Evolutionary conservation across 352 stramenopile genomes (phyloP), one percentile per base, ranked within the genome.

Genomic region (Plasmopara viticola): DNA sequence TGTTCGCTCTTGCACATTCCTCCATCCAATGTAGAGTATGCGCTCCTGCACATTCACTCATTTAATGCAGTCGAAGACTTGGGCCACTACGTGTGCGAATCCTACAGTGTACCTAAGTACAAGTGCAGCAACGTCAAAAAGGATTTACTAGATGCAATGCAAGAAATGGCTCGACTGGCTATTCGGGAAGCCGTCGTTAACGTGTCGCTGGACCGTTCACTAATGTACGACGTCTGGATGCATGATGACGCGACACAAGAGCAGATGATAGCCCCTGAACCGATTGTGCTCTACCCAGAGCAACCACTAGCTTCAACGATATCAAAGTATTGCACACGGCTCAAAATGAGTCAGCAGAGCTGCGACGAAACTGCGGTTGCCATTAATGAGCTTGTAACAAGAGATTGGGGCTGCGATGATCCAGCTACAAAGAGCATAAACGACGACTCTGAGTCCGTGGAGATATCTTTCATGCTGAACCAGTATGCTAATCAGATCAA

Each of bases 141-240:
- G 13, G 56, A 81, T 30, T 41, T 86, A 6, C 52, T 68, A 4
- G 66, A 58, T 4, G 58, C 64, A n/a, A 52, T 72, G 41, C 52
- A 65, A 14, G 72, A 85, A 15, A 84, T 87, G 70, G 68, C 55
- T 41, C 52, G 25, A 14, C 40, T 79, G 9, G 60, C 69, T 1
- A 63, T 71, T 35, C 56, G 58, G 17, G 77, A 87, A 43, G 66
- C 48, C 10, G 47, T 86, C 14, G 72, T 81, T 30, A 87, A 86
- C 42, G 48, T 87, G 42, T 83, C 74, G 28, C 49, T 84, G 30
- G 77, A 87, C 48, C 66, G 63, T 48, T 70, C 63, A 28, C 58
- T 87, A 20, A 31, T 35, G 15, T 87, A 84, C 50, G 48, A 71
- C 12, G 47, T 87, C 15, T 57, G 18, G 37, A 48, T 66, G 1